phyloP scores from a whole-genome alignment of 768 basidiomycete genomes.

The Pleurotus giganteus region DNA sequence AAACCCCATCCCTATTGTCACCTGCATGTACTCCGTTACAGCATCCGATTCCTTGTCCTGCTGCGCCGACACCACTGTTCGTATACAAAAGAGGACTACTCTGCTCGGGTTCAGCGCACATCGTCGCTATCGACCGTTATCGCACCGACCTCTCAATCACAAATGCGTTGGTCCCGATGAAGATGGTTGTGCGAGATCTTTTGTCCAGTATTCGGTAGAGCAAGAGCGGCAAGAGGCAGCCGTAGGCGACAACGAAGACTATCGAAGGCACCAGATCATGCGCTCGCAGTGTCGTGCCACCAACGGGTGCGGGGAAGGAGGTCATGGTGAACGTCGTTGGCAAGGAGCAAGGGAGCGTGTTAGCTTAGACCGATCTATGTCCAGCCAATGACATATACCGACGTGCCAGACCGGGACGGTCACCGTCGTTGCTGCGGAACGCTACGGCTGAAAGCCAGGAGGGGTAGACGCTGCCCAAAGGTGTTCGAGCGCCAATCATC shows the following conservation, averaged over 20 bases:
- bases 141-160: constrained; percentile 17
- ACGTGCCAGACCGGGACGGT: constrained; percentile 4
- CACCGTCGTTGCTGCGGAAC: constrained; percentile 7
- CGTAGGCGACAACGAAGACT: constrained; percentile 15
- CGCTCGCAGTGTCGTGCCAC: constrained; percentile 14
- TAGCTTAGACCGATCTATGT: constrained; percentile 9
- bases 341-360: not conserved
- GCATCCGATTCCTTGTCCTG: constrained; percentile 17
- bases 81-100: constrained; percentile 19
- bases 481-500: constrained; percentile 5
- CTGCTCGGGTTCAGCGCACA: constrained; percentile 10
- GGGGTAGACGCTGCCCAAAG: constrained; percentile 1
- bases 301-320: constrained; percentile 13
- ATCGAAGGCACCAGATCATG: constrained; percentile 19
- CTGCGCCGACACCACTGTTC: constrained; percentile 16
- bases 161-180: constrained; percentile 11
- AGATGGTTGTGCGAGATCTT: constrained; percentile 8
- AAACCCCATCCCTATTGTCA: constrained; percentile 23
- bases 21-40: constrained; percentile 26
- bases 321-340: not conserved
- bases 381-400: constrained; percentile 8
- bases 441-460: constrained; percentile 3
- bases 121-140: not conserved
- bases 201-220: constrained; percentile 11
- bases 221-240: constrained; percentile 12